Conservation (phyloP, 768 basidiomycete genomes). For the Cantharellus anzutake region DNA sequence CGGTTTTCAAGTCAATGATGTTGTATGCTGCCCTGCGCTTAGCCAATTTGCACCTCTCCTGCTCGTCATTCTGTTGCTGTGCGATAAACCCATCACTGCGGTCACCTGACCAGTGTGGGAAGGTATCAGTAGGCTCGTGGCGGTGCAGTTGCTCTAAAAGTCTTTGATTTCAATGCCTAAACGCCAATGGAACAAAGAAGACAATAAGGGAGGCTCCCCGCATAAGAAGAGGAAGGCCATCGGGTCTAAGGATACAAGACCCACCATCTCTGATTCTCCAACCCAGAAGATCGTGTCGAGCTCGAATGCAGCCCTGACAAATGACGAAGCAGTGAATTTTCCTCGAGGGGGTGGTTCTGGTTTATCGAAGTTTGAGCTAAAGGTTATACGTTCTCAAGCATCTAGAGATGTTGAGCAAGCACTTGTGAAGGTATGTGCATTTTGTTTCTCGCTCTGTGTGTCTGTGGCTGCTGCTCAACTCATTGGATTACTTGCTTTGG, state of each 20-base stretch:
- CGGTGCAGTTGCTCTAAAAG: not conserved
- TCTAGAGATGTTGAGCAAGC: slow-evolving; percentile 69
- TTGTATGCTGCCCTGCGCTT: too few species aligned
- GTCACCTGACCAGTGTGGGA: too few species aligned
- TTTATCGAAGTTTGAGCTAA: slow-evolving; percentile 78
- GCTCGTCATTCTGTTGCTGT: too few species aligned
- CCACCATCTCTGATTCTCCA: not conserved
- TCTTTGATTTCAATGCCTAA: not conserved
- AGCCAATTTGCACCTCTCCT: too few species aligned
- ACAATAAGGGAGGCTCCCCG: not conserved
- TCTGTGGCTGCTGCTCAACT: not conserved
- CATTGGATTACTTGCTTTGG: not conserved
- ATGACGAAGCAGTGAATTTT: slow-evolving; percentile 41
- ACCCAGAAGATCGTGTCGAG: not conserved
- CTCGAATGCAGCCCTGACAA: slow-evolving; percentile 28
- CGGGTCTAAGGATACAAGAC: not conserved
- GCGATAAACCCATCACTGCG: too few species aligned
- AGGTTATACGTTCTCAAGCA: slow-evolving; percentile 68
- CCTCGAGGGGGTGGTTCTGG: slow-evolving; percentile 86
- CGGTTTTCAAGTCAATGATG: too few species aligned
- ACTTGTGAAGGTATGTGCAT: slow-evolving; percentile 17
- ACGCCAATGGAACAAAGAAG: not conserved
- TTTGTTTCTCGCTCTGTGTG: not conserved
- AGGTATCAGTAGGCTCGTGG: too few species aligned
- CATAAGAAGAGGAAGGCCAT: not conserved